Evolutionary conservation across 805 yeast genomes (phyloP).

Genomic region (Starmerella stigmatis): DNA sequence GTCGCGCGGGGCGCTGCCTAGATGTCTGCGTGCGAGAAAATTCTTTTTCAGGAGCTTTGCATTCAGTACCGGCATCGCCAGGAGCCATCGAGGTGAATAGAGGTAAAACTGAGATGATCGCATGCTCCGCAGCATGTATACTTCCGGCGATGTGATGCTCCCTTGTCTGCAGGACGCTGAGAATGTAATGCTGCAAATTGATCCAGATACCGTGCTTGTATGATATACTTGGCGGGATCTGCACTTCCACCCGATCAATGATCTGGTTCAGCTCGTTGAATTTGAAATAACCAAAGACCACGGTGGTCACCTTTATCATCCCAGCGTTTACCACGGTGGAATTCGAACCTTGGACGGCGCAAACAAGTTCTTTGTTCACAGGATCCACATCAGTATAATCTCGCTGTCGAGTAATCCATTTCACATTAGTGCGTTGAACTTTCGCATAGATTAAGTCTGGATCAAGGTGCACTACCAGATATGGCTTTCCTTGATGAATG

Average conservation of each 20-base stretch:
- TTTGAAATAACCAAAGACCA: slow-evolving; percentile 90
- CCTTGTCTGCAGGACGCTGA: slow-evolving; percentile 49
- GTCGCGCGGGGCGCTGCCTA: slow-evolving; percentile 75
- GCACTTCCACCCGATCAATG: slow-evolving; percentile 87
- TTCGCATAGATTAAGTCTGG: slow-evolving; percentile 70
- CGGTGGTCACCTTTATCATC: slow-evolving; percentile 53
- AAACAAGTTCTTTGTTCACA: background rate
- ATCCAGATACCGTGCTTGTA: slow-evolving; percentile 83
- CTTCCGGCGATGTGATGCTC: slow-evolving; percentile 70
- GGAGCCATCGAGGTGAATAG: slow-evolving; percentile 56
- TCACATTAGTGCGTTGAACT: slow-evolving; percentile 81
- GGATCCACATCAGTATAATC: slow-evolving; percentile 95
- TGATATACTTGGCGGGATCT: slow-evolving; percentile 67
- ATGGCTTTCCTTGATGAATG: slow-evolving; percentile 87
- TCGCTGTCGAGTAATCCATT: slow-evolving; percentile 85
- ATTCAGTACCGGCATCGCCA: slow-evolving; percentile 73
- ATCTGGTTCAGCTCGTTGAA: slow-evolving; percentile 64
- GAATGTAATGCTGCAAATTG: slow-evolving; percentile 61
- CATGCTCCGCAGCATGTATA: slow-evolving; percentile 95
- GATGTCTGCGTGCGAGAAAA: slow-evolving; percentile 53
- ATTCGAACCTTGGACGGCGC: slow-evolving; percentile 20
- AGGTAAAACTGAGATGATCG: slow-evolving; percentile 69
- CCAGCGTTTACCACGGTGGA: slow-evolving; percentile 47
- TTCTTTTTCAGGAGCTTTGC: slow-evolving; percentile 96
- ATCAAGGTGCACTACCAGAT: slow-evolving; percentile 74